Base-by-base conservation (phyloP, 352 stramenopile genomes). In the Phytophthora pini region DNA sequence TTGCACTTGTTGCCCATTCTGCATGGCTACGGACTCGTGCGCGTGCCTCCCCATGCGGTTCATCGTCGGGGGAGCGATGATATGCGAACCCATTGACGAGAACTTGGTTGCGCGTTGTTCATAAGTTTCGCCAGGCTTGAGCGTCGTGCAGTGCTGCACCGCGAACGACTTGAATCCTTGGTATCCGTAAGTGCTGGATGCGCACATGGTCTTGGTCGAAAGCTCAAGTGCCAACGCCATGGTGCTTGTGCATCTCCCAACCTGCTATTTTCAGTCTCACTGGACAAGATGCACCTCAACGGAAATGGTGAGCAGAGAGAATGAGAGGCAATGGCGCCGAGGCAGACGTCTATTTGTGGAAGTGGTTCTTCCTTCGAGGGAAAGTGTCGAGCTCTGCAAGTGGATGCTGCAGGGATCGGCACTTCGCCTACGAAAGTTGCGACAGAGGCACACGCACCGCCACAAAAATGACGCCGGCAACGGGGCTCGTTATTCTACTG, bases 121-220 rank as follows among this genome's bases (percentile, higher is more conserved):
- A 38, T 89, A 87, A 5, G 72, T 80, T 65, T 94, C 81, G 26
- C 86, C 88, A 2, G 88, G 80, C 56, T 94, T 94, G 52, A 94
- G 77, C 46, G 83, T 90, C 27, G 85, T 59, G 44, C 86, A 93
- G 9, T 83, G 68, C 61, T 93, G 84, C 50, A 71, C 70, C 38
- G 73, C 70, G 52, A 91, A 92, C 9, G 79, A 92, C 61, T 80
- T 72, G 75, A 92, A 95, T 29, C 86, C 88, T 66, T 95, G 86
- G 61, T 94, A 93, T 4, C 85, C 87, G 36, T 70, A 79, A 55
- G 77, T 83, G 61, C 72, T 78, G 59, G 78, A 84, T 31, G 75
- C 78, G n/a, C 55, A 68, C 72, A 84, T 87, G 40, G 36, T 27
- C 8, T 39, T 24, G 41, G 17, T 24, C 20, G 43, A 65, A 73